These are phyloP conservation scores for Paecilomyces niveus DNA, from an alignment of 2,329 filamentous ascomycete genomes.

Conservation along the genomic window DNA sequence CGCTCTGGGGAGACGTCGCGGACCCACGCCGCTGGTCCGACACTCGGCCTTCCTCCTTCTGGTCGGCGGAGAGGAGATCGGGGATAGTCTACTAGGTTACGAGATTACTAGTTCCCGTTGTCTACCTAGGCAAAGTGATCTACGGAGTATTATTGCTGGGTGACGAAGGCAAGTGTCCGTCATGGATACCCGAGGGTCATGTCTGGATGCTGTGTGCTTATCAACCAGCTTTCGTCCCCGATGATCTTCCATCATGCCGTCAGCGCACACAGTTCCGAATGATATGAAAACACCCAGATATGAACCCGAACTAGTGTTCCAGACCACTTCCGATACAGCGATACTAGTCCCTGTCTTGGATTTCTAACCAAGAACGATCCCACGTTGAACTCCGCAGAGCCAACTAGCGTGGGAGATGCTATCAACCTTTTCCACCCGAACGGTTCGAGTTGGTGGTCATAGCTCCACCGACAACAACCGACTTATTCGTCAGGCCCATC, in stretches of 20 bases:
- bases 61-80: not conserved
- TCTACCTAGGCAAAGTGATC: not conserved
- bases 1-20: not conserved
- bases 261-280: not conserved
- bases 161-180: not conserved
- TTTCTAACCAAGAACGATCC: not conserved
- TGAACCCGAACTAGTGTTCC: not conserved
- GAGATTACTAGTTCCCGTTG: not conserved
- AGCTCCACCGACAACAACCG: not conserved
- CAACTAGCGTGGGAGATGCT: not conserved
- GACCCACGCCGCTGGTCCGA: not conserved
- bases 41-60: not conserved
- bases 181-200: not conserved
- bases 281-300: not conserved
- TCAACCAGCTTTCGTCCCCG: not conserved
- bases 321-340: not conserved
- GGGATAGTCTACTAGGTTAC: too few relatives aligned
- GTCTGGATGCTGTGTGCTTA: not conserved
- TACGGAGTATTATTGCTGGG: not conserved
- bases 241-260: not conserved
- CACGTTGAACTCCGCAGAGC: not conserved
- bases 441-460: not conserved
- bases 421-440: not conserved
- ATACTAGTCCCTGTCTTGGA: not conserved
- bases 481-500: not conserved